phyloP scores from a whole-genome alignment of 164 flowering plant genomes.

The Santalum album region DNA sequence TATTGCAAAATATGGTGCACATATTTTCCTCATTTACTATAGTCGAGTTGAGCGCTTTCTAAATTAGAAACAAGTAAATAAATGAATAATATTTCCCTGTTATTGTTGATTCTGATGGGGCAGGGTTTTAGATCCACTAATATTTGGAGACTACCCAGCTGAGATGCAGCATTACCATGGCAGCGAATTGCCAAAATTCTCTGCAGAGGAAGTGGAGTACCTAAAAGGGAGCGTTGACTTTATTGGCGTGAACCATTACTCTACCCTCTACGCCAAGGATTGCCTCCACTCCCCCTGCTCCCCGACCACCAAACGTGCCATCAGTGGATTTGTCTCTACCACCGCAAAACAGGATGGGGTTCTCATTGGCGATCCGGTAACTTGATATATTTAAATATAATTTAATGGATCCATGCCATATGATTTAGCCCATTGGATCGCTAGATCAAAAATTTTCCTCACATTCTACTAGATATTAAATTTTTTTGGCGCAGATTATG shows the following conservation, averaged over 20 bases:
- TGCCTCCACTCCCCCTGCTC: conserved; percentile 34
- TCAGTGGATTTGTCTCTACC: conserved; percentile 26
- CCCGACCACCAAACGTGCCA: conserved; percentile 14
- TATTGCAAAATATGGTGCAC: background rate
- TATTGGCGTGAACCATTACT: conserved; percentile 38
- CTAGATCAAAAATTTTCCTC: no score
- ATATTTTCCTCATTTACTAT: background rate
- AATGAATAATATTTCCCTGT: background rate
- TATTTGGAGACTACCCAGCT: conserved; percentile 40
- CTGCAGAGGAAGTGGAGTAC: conserved; percentile 12
- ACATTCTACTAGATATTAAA: no score
- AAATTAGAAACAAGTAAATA: background rate
- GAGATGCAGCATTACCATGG: conserved; percentile 27
- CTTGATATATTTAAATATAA: no score
- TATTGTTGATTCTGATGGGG: background rate
- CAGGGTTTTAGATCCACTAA: conserved; percentile 41
- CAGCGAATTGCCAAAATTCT: conserved; percentile 24
- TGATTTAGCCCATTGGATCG: no score
- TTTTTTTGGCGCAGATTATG: no score
- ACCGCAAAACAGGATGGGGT: conserved; percentile 29
- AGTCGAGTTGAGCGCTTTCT: background rate
- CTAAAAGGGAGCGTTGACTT: conserved; percentile 35
- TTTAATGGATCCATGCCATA: no score
- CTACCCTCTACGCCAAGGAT: conserved; percentile 35
- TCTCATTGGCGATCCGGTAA: conserved; percentile 42